phyloP scores from a whole-genome alignment of 2,329 filamentous ascomycete species.

The Colletotrichum kahawae region DNA sequence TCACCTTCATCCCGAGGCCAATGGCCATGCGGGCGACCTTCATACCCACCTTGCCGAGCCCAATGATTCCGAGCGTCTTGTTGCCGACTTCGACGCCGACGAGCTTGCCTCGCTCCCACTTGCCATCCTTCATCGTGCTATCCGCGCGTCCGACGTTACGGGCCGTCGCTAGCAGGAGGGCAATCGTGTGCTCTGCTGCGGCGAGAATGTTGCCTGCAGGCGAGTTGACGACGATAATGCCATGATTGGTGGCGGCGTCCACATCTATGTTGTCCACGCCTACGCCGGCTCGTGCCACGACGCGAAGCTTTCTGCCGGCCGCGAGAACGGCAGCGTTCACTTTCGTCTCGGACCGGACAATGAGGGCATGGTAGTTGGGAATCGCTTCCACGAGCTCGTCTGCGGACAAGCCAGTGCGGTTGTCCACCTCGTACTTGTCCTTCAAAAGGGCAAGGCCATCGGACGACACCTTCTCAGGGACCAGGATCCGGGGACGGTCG shows the following conservation, averaged over 20 bases:
- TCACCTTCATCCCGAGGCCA: constrained; percentile 77
- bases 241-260: constrained; percentile 70
- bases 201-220: constrained; percentile 82
- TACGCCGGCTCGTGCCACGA: constrained; percentile 81
- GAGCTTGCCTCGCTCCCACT: constrained; percentile 77
- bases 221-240: constrained; percentile 82
- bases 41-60: constrained; percentile 82
- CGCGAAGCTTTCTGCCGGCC: constrained; percentile 72
- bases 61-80: constrained; percentile 78
- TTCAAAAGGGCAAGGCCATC: constrained; percentile 76
- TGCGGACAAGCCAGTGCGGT: constrained; percentile 64
- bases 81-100: constrained; percentile 80
- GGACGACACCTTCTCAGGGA: constrained; percentile 81
- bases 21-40: constrained; percentile 81
- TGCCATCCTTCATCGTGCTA: constrained; percentile 70
- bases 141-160: constrained; percentile 76
- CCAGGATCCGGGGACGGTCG: constrained; percentile 59
- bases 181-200: constrained; percentile 79
- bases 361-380: constrained; percentile 74
- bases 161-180: constrained; percentile 75
- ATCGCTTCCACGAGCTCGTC: constrained; percentile 72
- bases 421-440: constrained; percentile 72
- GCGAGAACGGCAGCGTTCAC: constrained; percentile 72
- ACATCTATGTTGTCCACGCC: constrained; percentile 86
- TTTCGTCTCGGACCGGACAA: constrained; percentile 82